Evolutionary conservation across 495 filamentous ascomycete species (phyloP).

Genomic region (Penicillium simplicissimum): DNA sequence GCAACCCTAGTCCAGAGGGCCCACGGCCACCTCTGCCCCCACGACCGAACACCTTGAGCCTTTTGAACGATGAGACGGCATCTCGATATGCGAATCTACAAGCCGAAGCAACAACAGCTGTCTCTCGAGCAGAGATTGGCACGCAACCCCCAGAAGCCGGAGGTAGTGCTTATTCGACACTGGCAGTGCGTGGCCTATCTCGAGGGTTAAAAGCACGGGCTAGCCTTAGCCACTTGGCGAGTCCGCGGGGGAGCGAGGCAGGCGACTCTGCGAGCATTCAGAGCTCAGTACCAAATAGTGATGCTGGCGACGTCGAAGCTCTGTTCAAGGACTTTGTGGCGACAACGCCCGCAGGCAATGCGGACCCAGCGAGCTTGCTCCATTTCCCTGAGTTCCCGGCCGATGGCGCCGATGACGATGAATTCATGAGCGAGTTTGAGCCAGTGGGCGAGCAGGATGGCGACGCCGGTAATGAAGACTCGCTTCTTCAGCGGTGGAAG

Average conservation of each 20-base stretch:
- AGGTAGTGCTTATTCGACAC: conserved; percentile 58
- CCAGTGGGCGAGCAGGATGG: conserved; percentile 65
- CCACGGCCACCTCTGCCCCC: conserved; percentile 68
- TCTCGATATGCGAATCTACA: conserved; percentile 52
- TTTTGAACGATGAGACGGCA: conserved; percentile 42
- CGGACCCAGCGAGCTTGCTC: conserved; percentile 36
- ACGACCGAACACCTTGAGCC: conserved; percentile 53
- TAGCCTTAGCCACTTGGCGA: conserved; percentile 50
- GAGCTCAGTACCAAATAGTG: conserved; percentile 77
- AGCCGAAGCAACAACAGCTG: conserved; percentile 77
- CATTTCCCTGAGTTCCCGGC: conserved; percentile 55
- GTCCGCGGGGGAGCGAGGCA: conserved; percentile 58
- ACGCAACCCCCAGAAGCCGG: conserved; percentile 70
- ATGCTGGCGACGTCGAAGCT: conserved; percentile 76
- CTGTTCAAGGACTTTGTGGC: conserved; percentile 68
- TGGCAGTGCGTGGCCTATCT: conserved; percentile 37
- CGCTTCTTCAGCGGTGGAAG: conserved; percentile 73
- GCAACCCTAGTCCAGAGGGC: conserved; percentile 40
- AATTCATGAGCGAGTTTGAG: conserved; percentile 75
- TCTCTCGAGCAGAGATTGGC: conserved; percentile 76
- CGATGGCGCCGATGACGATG: conserved; percentile 54
- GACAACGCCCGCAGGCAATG: conserved; percentile 22
- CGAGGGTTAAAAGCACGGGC: conserved; percentile 39
- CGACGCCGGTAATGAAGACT: conserved; percentile 66
- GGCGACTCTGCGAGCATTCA: conserved; percentile 81